A percentile compares a stretch with the other conserved stretches of the same genome.
Conservation (phyloP, 331 rosid species). For the Pyracantha coccinea region DNA sequence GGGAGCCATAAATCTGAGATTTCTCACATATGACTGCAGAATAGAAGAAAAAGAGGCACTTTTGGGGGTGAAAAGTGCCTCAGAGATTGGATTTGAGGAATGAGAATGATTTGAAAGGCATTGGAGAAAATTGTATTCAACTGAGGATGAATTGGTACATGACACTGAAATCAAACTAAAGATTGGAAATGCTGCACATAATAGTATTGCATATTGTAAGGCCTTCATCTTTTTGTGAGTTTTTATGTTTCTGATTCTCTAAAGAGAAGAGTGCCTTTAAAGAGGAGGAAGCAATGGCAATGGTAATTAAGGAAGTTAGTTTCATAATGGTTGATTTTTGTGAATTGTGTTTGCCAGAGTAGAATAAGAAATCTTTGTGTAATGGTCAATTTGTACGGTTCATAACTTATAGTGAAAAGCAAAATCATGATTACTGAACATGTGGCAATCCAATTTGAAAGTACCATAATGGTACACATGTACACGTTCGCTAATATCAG, state of each 20-base stretch:
- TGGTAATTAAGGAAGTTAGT: neutral
- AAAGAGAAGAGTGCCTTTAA: neutral
- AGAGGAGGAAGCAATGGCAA: neutral
- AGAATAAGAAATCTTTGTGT: neutral
- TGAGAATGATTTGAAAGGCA: slow-evolving; percentile 2
- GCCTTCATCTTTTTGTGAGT: neutral
- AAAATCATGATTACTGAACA: too few relatives aligned
- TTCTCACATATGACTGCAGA: neutral
- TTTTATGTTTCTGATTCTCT: neutral
- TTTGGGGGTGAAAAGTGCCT: neutral
- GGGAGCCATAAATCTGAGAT: neutral
- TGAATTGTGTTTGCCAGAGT: neutral
- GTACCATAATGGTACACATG: too few relatives aligned
- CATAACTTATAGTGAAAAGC: neutral
- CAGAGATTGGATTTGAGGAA: neutral
- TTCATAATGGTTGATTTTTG: neutral
- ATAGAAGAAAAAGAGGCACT: slow-evolving; percentile 3
- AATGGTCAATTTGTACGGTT: neutral
- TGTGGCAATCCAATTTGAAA: too few relatives aligned
- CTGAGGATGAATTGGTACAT: neutral
- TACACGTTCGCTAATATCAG: too few relatives aligned
- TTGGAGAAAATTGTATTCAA: neutral
- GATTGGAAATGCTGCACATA: neutral
- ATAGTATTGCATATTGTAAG: neutral
- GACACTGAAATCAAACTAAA: neutral